phyloP scores from a whole-genome alignment of 73 alveolate genomes.

The Symbiodinium pilosum region DNA sequence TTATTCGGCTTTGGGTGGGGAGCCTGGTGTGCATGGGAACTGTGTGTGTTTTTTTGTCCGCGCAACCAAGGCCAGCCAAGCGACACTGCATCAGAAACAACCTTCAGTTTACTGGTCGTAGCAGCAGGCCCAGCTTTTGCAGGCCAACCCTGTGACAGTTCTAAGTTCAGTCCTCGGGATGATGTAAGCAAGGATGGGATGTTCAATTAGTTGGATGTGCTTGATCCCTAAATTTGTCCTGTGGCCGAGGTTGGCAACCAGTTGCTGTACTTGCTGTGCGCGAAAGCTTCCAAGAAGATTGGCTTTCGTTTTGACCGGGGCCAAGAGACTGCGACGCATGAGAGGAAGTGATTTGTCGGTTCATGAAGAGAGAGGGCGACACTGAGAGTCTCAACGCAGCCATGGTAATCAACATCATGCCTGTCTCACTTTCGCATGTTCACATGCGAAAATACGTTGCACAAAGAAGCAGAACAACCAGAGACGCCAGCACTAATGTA shows the following conservation, averaged over 20 bases:
- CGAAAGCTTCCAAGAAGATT: conserved; percentile 56
- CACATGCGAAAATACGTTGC: too few relatives aligned
- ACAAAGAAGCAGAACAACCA: too few relatives aligned
- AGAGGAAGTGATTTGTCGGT: too few relatives aligned
- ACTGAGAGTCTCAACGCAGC: too few relatives aligned
- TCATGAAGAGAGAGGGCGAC: too few relatives aligned
- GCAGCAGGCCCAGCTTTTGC: conserved; percentile 7
- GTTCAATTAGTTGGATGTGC: too few relatives aligned
- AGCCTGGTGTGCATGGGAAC: not conserved
- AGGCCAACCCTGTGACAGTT: not conserved
- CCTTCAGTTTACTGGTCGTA: conserved; percentile 74
- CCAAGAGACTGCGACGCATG: not conserved
- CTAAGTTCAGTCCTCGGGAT: not conserved
- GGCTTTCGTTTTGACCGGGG: conserved; percentile 35
- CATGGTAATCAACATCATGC: too few relatives aligned
- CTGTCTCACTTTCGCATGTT: too few relatives aligned
- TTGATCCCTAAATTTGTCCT: too few relatives aligned
- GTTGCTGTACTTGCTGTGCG: conserved; percentile 67
- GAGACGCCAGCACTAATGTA: too few relatives aligned
- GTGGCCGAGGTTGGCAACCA: conserved; percentile 76
- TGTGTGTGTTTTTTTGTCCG: not conserved
- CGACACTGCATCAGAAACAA: conserved; percentile 38
- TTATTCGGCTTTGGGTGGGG: conserved; percentile 41
- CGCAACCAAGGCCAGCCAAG: conserved; percentile 20
- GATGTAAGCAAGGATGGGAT: not conserved